Evolutionary conservation across 805 yeast genomes (phyloP), one percentile per base, ranked within the genome.

Genomic region (Saccharomyces kudriavzevii): DNA sequence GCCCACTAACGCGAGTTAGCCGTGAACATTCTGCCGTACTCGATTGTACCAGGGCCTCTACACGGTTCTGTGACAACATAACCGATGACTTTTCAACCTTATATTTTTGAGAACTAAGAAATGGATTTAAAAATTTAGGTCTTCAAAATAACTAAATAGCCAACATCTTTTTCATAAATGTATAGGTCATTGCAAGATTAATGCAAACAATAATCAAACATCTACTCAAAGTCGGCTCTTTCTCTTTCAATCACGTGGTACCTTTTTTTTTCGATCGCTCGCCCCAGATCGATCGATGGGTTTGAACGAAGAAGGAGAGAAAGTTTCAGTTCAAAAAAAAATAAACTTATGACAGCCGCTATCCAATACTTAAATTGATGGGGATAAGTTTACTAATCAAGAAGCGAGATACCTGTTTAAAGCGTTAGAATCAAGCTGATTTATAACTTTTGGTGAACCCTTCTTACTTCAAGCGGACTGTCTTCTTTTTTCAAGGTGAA

Each of bases 1-100:
- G 66, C 46, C 64, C 64, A 22, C 48, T 64, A 48, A 48, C 40
- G 5, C 22, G 22, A 6, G 5, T 35, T 13, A 35, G 43, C 17
- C 17, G 11, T 35, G 43, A 35, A 9, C 43, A 35, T 22, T 35
- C 43, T 1, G 22, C 9, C 17, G 24, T 10, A 17, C 9, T 35
- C 22, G 24, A 17, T 17, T 17, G 43, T 11, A 2, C 22, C 8
- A 24, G 22, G 3, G 2, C 43, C 24, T 35, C 43, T 17, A 17
- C 43, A 35, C 43, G 22, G 13, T 3, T 35, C 22, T 20, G 9
- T 35, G 43, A 35, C 24, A 35, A 17, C 2, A 35, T 35, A 17
- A 24, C 43, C 24, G 43, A 35, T 35, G 43, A 35, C 11, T 35
- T 35, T 35, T 35, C 43, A 35, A 17, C 43, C 43, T 17, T 35